Percentiles rank a stretch among this genome's conserved stretches.
Evolutionary conservation across 805 yeast genomes (phyloP).

Genomic region (Candida odintsovae): DNA sequence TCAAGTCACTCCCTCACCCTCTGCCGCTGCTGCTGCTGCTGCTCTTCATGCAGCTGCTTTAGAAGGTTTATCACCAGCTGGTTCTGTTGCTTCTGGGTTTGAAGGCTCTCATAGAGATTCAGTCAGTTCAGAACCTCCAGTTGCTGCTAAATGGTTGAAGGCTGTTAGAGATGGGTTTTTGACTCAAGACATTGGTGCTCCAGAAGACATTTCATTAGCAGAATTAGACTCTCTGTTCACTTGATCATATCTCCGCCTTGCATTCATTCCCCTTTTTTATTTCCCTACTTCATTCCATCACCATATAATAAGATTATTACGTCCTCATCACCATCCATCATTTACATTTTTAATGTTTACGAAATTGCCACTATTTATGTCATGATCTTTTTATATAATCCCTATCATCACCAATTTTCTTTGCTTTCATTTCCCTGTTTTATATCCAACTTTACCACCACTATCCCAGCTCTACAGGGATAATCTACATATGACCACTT

Average conservation of each 20-base stretch:
- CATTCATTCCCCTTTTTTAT: background rate
- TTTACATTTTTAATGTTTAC: background rate
- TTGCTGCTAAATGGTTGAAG: constrained; percentile 61
- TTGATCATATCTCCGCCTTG: constrained; percentile 2
- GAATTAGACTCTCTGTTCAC: constrained; percentile 53
- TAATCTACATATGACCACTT: background rate
- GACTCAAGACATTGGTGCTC: constrained; percentile 70
- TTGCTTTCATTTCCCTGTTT: constrained; percentile 1
- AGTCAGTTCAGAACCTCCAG: constrained; percentile 22
- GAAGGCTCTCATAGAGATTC: constrained; percentile 17
- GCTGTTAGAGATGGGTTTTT: constrained; percentile 73
- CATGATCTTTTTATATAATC: constrained; percentile 1
- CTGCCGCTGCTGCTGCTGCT: constrained; percentile 70
- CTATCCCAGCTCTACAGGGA: background rate
- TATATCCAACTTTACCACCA: background rate
- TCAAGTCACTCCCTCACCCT: constrained; percentile 49
- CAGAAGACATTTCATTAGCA: constrained; percentile 71
- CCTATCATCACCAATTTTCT: background rate
- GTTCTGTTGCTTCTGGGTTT: constrained; percentile 26
- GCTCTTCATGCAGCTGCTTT: constrained; percentile 66
- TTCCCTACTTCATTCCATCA: background rate
- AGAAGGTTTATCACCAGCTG: constrained; percentile 40
- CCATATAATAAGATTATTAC: background rate
- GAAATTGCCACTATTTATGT: background rate
- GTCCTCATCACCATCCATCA: background rate